phyloP scores from a whole-genome alignment of 2,329 filamentous ascomycete genomes.

The Aspergillus costaricaensis region DNA sequence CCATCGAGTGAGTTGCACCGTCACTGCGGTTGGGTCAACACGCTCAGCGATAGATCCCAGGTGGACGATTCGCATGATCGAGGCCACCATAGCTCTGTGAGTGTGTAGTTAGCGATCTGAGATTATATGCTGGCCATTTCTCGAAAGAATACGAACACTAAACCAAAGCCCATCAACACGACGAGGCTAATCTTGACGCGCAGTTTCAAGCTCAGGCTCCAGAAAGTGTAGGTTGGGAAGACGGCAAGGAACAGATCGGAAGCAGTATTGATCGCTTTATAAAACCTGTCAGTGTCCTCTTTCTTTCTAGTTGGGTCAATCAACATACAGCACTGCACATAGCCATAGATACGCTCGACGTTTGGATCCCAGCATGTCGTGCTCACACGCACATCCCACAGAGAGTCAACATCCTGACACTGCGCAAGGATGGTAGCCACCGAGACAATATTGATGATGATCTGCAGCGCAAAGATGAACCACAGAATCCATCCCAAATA shows the following conservation, averaged over 20 bases:
- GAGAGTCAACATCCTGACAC: constrained; percentile 24
- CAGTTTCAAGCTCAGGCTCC: constrained; percentile 35
- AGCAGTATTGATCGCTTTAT: constrained; percentile 28
- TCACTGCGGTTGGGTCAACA: constrained; percentile 24
- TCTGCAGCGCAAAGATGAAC: constrained; percentile 17
- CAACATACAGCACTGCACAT: constrained; percentile 30
- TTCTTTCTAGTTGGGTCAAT: no score
- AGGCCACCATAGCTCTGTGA: constrained; percentile 29
- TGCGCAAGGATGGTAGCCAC: constrained; percentile 30
- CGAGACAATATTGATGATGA: constrained; percentile 25
- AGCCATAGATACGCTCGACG: constrained; percentile 31
- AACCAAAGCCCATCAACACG: constrained; percentile 31
- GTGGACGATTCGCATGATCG: constrained; percentile 27
- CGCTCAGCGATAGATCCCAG: constrained; percentile 22
- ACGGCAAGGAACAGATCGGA: constrained; percentile 31
- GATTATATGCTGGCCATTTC: background rate
- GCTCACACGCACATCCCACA: constrained; percentile 24
- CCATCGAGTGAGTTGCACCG: constrained; percentile 31
- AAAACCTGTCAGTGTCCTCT: background rate
- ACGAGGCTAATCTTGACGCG: constrained; percentile 34
- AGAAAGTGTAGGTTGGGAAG: constrained; percentile 32
- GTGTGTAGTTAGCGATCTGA: background rate
- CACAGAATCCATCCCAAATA: background rate
- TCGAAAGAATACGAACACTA: constrained; percentile 29
- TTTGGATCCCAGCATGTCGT: constrained; percentile 24